A percentile compares a stretch with the other conserved stretches of the same genome.
phyloP scores from a whole-genome alignment of 495 filamentous ascomycete genomes.

The Cercophora sp. region DNA sequence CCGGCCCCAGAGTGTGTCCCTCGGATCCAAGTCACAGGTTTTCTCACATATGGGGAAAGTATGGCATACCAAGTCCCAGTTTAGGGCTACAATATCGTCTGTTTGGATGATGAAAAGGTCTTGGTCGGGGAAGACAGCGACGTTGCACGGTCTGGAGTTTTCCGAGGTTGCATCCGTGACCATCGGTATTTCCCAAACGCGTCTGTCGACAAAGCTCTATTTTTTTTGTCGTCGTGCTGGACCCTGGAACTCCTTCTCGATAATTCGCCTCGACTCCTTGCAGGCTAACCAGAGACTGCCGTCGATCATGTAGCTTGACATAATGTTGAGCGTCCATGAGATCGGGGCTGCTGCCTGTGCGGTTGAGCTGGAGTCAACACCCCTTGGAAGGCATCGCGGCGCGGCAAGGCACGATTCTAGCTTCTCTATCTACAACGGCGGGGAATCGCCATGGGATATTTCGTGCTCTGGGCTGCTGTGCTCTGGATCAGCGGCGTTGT shows the following conservation, averaged over 20 bases:
- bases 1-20: too few relatives aligned
- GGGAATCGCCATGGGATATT: too few relatives aligned
- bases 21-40: too few relatives aligned
- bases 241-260: constrained; percentile 5
- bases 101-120: constrained; percentile 7
- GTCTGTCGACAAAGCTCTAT: background rate
- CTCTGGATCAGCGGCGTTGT: background rate
- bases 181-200: background rate
- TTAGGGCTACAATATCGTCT: too few relatives aligned
- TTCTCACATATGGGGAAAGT: too few relatives aligned
- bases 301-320: constrained; percentile 8
- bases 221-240: background rate
- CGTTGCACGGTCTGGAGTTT: background rate
- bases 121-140: constrained; percentile 2
- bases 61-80: too few relatives aligned
- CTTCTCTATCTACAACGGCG: too few relatives aligned
- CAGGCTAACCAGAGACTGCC: constrained; percentile 8
- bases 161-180: background rate
- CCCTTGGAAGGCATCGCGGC: background rate
- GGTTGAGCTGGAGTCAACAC: background rate
- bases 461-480: background rate
- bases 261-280: constrained; percentile 1
- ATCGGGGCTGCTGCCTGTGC: background rate
- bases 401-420: background rate
- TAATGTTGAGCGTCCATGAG: constrained; percentile 7